Evolutionary conservation across 2,329 filamentous ascomycete genomes (phyloP), one percentile per base, ranked within the genome.

Genomic region (Claviceps monticola): DNA sequence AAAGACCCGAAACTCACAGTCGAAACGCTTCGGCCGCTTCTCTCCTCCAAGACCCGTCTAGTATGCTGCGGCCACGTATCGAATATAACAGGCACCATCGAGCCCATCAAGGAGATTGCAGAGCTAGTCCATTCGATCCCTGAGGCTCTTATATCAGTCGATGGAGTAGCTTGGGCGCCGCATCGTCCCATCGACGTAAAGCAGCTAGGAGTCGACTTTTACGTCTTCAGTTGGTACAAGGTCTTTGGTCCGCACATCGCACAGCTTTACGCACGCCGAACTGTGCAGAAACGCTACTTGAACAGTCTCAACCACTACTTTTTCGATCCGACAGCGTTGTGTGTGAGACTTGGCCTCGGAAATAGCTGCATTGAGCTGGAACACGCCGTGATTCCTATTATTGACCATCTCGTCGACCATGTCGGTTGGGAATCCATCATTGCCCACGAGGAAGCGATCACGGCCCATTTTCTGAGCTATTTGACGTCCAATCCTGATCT

Each of bases 191-290:
- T 91, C 11, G 82, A 91, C 62, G 82, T 90, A 4, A 73, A 78
- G 56, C 78, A 69, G 0, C 71, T 88, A 0, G 84, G 76, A 1
- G 82, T 84, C 0, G 86, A 91, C 61, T 82, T 89, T 58, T 91
- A 90, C 64, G 68, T 74, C n/a, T 88, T 90, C 61, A 82, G 76
- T 0, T 90, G 85, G 86, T 90, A 90, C 68, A 91, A 91, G 64
- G 79, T 89, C 1, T 90, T 85, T 61, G 86, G 86, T 0, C 86
- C 86, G 1, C 86, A 90, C 58, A 73, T 89, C 1, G 75, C 84
- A 0, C 76, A 83, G 56, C 69, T 91, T 1, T 91, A 88, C 61
- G 83, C 77, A 5, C 78, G 78, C 23, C 69, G 70, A 4, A 60
- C 65, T 0, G 80, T 79, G 0, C 79, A 84, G 54, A 60, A 74